phyloP scores from a whole-genome alignment of 208 protist genomes.

The Lotmaria passim region DNA sequence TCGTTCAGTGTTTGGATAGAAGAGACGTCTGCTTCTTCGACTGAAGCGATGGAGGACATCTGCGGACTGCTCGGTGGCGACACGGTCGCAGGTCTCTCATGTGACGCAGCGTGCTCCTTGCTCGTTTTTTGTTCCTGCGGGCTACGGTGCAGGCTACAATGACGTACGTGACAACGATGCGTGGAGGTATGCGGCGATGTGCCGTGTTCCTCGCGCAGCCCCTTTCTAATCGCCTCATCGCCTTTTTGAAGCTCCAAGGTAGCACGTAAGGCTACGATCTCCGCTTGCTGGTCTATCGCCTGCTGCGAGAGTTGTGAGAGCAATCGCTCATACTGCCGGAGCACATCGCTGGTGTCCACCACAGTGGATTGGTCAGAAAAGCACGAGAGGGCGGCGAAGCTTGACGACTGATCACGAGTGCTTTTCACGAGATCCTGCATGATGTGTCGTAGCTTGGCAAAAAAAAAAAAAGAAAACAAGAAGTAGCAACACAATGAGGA shows the following conservation, averaged over 20 bases:
- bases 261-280: conserved; percentile 43
- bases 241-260: neutral
- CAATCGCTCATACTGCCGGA: conserved; percentile 49
- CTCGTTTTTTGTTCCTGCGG: too few species aligned
- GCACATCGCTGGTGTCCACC: conserved; percentile 15
- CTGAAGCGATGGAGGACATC: conserved; percentile 18
- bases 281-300: conserved; percentile 56
- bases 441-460: neutral
- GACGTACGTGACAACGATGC: neutral
- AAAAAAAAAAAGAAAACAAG: neutral
- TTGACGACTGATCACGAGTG: neutral
- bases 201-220: neutral
- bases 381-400: neutral
- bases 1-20: neutral
- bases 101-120: neutral
- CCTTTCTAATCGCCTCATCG: neutral
- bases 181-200: neutral
- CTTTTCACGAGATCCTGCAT: neutral
- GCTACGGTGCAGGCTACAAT: neutral
- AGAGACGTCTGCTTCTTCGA: neutral
- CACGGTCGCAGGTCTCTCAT: neutral
- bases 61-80: conserved; percentile 1
- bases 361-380: conserved; percentile 1
- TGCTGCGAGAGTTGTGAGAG: conserved; percentile 54
- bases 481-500: neutral